Base-by-base conservation (phyloP, 495 filamentous ascomycete genomes). In the Cercophora newfieldiana region DNA sequence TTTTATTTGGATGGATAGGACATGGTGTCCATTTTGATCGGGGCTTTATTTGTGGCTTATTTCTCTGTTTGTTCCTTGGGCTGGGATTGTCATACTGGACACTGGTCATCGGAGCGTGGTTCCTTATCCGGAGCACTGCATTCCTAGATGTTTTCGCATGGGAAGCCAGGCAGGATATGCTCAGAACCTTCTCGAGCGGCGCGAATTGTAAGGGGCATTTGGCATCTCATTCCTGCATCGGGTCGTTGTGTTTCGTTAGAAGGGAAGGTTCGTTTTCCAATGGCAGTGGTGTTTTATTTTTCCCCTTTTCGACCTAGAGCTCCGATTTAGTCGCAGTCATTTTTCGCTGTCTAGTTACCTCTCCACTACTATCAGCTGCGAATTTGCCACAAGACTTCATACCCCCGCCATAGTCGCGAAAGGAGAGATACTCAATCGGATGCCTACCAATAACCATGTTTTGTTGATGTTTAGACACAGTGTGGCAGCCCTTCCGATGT, bases 141-240 rank as follows among this genome's bases (percentile, higher is more conserved):
- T 55, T 55, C 51, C 51, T 55, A 24, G 51, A 26, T 33, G 30
- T 25, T 7, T 53, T 53, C 49, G 49, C 49, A 53, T 53, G 49
- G 19, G 49, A 53, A 53, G 24, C 19, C 49, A 7, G 24, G 19
- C 1, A 25, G 51, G 51, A n/a, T n/a, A n/a, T n/a, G 44, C 19
- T 55, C 51, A 55, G 14, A 26, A 26, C 37, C 37, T 44, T 44
- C 37, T 44, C 37, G 37, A 44, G 37, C 37, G 37, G 37, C 10
- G 10, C 10, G 10, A 44, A 44, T 6, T 44, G 10, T 4, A 44
- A 44, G 37, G 37, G 37, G 37, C 37, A 44, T 14, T 44, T 44
- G 37, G 37, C 37, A 44, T 44, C 37, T 44, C 37, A 14, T 44
- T 44, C 12, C 30, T 33, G 37, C 37, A 44, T 44, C 37, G 10